Base-by-base conservation (phyloP, 192 early-diverging fungal species). In the Backusella macrospora region DNA sequence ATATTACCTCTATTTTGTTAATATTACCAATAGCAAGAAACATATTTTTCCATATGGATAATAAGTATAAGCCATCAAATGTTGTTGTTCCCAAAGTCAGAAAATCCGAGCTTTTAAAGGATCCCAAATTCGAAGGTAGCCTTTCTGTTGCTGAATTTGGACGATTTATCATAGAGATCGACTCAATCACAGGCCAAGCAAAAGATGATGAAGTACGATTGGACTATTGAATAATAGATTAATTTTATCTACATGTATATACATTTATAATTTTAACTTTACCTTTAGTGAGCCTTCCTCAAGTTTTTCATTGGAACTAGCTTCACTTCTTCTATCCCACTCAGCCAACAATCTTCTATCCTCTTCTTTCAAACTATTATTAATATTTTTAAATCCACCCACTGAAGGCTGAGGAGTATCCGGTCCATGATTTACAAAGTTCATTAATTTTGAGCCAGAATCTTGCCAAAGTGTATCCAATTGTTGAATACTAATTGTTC, bases 31-130 rank as follows among this genome's bases (percentile, higher is more conserved):
- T 66, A 12, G 90, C 79, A 75, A 91, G 91, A 14, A 96, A 73
- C 68, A 95, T 81, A 65, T 94, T 93, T 65, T 95, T 94, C 94
- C 94, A 96, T 8, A 88, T 62, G 6, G 73, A 78, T 5, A 90
- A 74, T 5, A 85, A 78, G 29, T 48, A 62, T 43, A 81, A 80
- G 0, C 71, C 72, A 65, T 80, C 78, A 77, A 88, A 89, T 16
- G 72, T 47, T 16, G 84, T 73, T 43, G 72, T 68, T 1, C 76
- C 71, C 16, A 93, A 45, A 69, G 90, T 85, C 4, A 81, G 48
- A 76, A 94, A 94, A 23, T 94, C 89, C 9, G 80, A 43, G 52
- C 78, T 74, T 29, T 76, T 77, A 73, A 87, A 88, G 14, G 79
- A 80, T n/a, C 80, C 87, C 38, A 87, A 73, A 34, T 76, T 65